Percentiles rank a stretch among this genome's conserved stretches.
These are phyloP conservation scores for Primulina eburnea DNA, from an alignment of 257 asterid species.

Conservation along the genomic window DNA sequence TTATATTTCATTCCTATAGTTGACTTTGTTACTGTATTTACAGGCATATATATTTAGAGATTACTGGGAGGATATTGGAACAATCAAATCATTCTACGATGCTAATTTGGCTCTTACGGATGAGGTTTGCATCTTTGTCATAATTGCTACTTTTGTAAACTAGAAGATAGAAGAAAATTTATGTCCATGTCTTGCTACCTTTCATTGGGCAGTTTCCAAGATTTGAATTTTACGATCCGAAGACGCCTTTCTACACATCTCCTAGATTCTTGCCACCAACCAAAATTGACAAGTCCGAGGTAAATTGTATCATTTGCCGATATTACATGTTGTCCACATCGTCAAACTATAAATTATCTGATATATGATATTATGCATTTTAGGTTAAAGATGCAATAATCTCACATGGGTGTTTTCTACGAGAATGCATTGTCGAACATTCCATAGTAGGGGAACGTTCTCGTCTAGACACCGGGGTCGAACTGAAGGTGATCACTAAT, in stretches of 20 bases:
- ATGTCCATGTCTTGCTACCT: not conserved
- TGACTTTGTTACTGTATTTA: conserved; percentile 6
- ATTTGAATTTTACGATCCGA: conserved; percentile 88
- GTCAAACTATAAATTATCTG: not conserved
- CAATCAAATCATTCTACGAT: conserved; percentile 77
- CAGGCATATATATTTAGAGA: conserved; percentile 90
- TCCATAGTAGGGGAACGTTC: conserved; percentile 94
- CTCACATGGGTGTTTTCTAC: conserved; percentile 92
- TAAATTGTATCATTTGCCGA: conserved; percentile 17
- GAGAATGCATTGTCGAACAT: conserved; percentile 77
- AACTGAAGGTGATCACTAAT: conserved; percentile 63
- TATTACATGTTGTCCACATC: not conserved
- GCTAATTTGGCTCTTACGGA: conserved; percentile 82
- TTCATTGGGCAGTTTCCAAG: conserved; percentile 54
- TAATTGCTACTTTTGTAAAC: conserved; percentile 12
- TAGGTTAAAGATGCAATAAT: conserved; percentile 90
- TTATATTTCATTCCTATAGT: not conserved
- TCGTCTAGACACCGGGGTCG: conserved; percentile 84
- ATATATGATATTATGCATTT: conserved; percentile 13
- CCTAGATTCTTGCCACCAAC: conserved; percentile 96
- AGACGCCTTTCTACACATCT: conserved; percentile 91
- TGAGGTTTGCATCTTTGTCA: conserved; percentile 44
- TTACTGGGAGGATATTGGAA: conserved; percentile 98
- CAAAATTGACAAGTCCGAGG: conserved; percentile 84
- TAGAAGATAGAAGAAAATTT: not conserved